Evolutionary conservation across 352 stramenopile genomes (phyloP).

Genomic region (Phytophthora capsici): DNA sequence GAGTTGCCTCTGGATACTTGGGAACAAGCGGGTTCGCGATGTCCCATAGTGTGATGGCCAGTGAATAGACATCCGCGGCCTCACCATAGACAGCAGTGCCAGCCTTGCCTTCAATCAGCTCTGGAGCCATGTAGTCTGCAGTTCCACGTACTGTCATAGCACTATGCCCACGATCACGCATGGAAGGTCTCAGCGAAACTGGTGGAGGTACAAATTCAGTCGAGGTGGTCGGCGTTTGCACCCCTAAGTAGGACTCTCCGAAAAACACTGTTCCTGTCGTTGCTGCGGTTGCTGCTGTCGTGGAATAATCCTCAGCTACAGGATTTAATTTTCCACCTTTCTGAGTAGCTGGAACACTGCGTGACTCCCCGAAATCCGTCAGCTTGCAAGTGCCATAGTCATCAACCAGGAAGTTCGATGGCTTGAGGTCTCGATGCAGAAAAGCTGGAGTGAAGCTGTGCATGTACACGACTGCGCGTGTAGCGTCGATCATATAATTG

Average conservation of each 20-base stretch:
- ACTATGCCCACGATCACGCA: constrained; percentile 40
- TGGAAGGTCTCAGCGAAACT: constrained; percentile 28
- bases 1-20: constrained; percentile 67
- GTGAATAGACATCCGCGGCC: constrained; percentile 71
- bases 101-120: constrained; percentile 78
- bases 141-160: constrained; percentile 81
- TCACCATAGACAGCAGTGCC: constrained; percentile 74
- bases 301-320: constrained; percentile 17
- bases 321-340: constrained; percentile 23
- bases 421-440: constrained; percentile 76
- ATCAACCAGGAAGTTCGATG: constrained; percentile 71
- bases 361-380: constrained; percentile 68
- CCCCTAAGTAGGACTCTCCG: constrained; percentile 26
- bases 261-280: constrained; percentile 27
- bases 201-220: constrained; percentile 21
- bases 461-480: constrained; percentile 68
- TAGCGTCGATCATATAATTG: constrained; percentile 72
- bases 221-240: constrained; percentile 26
- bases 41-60: constrained; percentile 85
- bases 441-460: constrained; percentile 79
- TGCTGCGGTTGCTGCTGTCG: constrained; percentile 18
- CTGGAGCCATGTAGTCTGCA: constrained; percentile 83
- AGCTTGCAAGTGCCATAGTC: constrained; percentile 53
- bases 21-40: constrained; percentile 64
- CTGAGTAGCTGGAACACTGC: constrained; percentile 40